Percentiles rank a stretch among this genome's conserved stretches.
phyloP scores from a whole-genome alignment of 108 stramenopile species.

The Pseudonitzschia pungens region DNA sequence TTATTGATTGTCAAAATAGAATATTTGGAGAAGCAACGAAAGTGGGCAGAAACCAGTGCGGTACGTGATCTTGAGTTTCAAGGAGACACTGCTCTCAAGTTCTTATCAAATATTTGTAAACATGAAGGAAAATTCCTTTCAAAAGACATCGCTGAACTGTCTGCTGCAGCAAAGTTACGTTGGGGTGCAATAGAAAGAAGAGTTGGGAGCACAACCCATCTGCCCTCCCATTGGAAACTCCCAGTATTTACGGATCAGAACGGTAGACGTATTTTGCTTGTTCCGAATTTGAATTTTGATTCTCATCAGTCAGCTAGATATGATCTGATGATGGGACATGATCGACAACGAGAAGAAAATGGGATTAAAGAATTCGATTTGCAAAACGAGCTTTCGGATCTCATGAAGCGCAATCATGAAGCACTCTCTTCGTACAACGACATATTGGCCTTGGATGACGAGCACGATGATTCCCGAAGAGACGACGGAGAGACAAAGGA shows the following conservation, averaged over 20 bases:
- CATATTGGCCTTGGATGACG: conserved; percentile 28
- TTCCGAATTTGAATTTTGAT: conserved; percentile 58
- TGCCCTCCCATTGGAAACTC: conserved; percentile 57
- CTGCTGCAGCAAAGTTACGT: conserved; percentile 39
- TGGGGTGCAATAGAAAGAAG: conserved; percentile 47
- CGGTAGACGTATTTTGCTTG: conserved; percentile 62
- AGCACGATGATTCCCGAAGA: conserved; percentile 46
- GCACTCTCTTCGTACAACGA: conserved; percentile 54
- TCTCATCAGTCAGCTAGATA: conserved; percentile 70
- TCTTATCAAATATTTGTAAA: conserved; percentile 31
- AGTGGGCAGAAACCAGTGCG: conserved; percentile 84
- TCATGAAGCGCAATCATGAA: conserved; percentile 55
- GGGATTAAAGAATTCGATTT: conserved; percentile 41
- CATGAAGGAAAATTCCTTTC: conserved; percentile 34
- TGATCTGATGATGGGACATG: conserved; percentile 60
- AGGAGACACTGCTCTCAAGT: conserved; percentile 60
- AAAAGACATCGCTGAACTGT: conserved; percentile 22
- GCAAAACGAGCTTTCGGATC: conserved; percentile 50
- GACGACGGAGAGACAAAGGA: conserved; percentile 13
- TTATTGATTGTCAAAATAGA: conserved; percentile 1
- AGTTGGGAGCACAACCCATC: conserved; percentile 29
- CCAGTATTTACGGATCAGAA: conserved; percentile 56
- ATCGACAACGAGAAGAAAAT: conserved; percentile 58
- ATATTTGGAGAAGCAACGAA: conserved; percentile 70
- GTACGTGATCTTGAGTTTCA: conserved; percentile 76